These are phyloP conservation scores for thale cress (Arabidopsis thaliana) DNA, from an alignment of 345 rosid genomes.

Conservation along the genomic window TAIR10.1 NC_003076.8:20434501-20435000, in stretches of 20 bases:
- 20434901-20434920: not conserved
- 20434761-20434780: not conserved
- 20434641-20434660: not conserved
- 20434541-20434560: conserved; percentile 40
- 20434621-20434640: conserved; percentile 31
- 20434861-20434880: not conserved
- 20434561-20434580: conserved; percentile 38
- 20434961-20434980: not conserved
- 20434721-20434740: conserved; percentile 22
- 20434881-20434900: conserved; percentile 17
- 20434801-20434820: not conserved
- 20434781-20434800: not conserved
- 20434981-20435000: not conserved
- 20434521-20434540: conserved; percentile 40
- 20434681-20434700: conserved; percentile 46
- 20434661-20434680: not conserved
- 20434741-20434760: conserved; percentile 19
- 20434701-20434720: conserved; percentile 40
- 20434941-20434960: conserved; percentile 10
- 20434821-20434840: not conserved
- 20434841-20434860: not conserved
- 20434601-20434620: conserved; percentile 41
- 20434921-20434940: conserved; percentile 19
- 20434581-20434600: conserved; percentile 43
- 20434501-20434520: conserved; percentile 40